A percentile compares a stretch with the other conserved stretches of the same genome.
Evolutionary conservation across 768 basidiomycete genomes (phyloP).

Genomic region (Punctularia strigosozonata): DNA sequence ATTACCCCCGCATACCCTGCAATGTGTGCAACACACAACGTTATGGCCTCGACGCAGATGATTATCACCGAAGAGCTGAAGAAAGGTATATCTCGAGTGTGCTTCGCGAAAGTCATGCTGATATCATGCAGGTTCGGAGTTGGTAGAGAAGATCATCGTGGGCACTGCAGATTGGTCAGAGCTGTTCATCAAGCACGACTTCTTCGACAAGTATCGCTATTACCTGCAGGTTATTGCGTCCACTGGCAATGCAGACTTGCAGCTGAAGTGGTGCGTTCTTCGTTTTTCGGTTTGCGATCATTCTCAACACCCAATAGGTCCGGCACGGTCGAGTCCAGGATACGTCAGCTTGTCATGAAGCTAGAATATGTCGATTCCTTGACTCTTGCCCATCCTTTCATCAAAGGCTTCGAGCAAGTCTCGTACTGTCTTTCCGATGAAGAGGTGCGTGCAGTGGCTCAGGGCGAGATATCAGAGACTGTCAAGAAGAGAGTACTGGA

Average conservation of each 20-base stretch:
- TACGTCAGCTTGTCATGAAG: slow-evolving; percentile 96
- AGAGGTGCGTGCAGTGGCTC: slow-evolving; percentile 80
- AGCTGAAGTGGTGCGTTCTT: slow-evolving; percentile 77
- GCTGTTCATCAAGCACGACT: slow-evolving; percentile 91
- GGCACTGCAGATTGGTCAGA: slow-evolving; percentile 82
- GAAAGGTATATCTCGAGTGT: slow-evolving; percentile 41
- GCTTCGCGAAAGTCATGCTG: slow-evolving; percentile 4
- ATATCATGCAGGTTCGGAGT: slow-evolving; percentile 61
- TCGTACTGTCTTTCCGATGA: slow-evolving; percentile 76
- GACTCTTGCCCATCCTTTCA: slow-evolving; percentile 86
- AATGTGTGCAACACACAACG: slow-evolving; percentile 99
- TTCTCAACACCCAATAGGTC: slow-evolving; percentile 32
- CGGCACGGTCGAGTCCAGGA: slow-evolving; percentile 97
- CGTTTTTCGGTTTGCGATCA: neutral
- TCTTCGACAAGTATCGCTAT: slow-evolving; percentile 94
- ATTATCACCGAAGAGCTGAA: slow-evolving; percentile 95
- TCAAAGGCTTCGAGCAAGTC: slow-evolving; percentile 86
- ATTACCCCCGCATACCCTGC: slow-evolving; percentile 98
- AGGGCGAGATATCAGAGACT: slow-evolving; percentile 72
- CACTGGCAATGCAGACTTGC: slow-evolving; percentile 69
- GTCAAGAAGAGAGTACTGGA: slow-evolving; percentile 64
- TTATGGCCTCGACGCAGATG: slow-evolving; percentile 89
- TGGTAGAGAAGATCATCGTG: slow-evolving; percentile 86
- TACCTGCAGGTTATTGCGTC: slow-evolving; percentile 95
- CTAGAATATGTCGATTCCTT: slow-evolving; percentile 92